Evolutionary conservation across 1,284 basidiomycete species (phyloP), one percentile per base, ranked within the genome.

Genomic region (Sporisorium scitamineum): DNA sequence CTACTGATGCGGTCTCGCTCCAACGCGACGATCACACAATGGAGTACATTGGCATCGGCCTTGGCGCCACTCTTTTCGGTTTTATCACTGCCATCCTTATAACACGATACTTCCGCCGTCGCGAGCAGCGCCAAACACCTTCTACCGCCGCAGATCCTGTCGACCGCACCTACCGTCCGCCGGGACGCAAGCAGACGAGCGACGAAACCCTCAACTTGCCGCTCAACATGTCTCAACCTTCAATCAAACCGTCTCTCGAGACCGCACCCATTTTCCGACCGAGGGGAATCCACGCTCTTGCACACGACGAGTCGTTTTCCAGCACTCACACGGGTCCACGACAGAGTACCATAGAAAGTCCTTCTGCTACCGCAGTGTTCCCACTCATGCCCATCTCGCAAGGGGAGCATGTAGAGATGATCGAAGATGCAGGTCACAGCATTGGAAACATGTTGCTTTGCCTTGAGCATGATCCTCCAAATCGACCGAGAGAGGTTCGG

Each of bases 1-100:
- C n/a, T 0, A 5, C 24, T 32, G 27, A 26, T 7, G 8, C 41
- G 2, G 3, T 20, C 39, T 16, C 14, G 37, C 7, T 18, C 16
- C 37, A 18, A 18, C 14, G 20, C 39, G n/a, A 42, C 9, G 41
- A 59, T n/a, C 41, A 61, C 13, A 44, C 60, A 29, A 58, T 29
- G 9, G 16, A 48, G 24, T 64, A 64, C 31, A 58, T 54, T 3
- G 68, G 68, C 10, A 70, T 70, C 29, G 48, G 61, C 20, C 37
- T 50, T 2, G 58, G 68, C 10, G 54, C 57, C 13, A 44, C 45
- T 10, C 27, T 70, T 6, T 16, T 50, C 18, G 54, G 57, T n/a
- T 37, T 57, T 39, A 44, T 62, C 47, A 3, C 34, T 6, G 66
- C 60, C 0, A 22, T 62, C 11, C 14, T 65, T 16, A 27, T 32